Evolutionary conservation across 192 early-diverging fungal genomes (phyloP), one percentile per base, ranked within the genome.

Genomic region (Gamsiella multidivaricata): DNA sequence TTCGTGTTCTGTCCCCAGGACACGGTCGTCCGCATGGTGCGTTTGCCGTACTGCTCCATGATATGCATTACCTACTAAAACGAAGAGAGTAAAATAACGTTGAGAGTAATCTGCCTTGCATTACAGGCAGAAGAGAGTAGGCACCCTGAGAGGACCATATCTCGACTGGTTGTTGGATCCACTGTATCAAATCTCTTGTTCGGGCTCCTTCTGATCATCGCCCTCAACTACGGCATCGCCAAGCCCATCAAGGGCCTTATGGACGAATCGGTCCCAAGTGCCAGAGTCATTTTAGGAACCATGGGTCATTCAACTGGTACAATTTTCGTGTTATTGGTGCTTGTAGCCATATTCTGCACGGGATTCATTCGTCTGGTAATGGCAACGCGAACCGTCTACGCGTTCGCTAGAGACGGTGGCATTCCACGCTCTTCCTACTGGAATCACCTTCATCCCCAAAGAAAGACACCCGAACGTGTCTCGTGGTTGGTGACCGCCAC

Each of bases 1-100:
- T 67, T 75, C 61, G 72, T 75, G 8, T 75, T 75, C 49, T 67
- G 72, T 51, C 72, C 72, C 0, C 72, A 75, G 25, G 72, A 75
- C 36, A 61, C 72, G 0, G 51, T 75, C 33, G 49, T 75, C 31
- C 72, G 64, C 6, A 67, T 75, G 64, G 72, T 59, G 23, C 7
- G 34, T 54, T 25, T 31, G 0, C 22, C 9, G 29, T 18, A 26
- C 26, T n/a, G n/a, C n/a, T n/a, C n/a, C n/a, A n/a, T n/a, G n/a
- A 11, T 18, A 42, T 31, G 53, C 10, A 9, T 12, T 32, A 15
- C 53, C 25, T 54, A 1, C 11, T 15, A 18, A 42, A 18, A 1
- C 18, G 12, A 15, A 18, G 18, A 11, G 18, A 42, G 18, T 42
- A 10, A 0, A 15, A 42, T 42, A 18, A 42, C 18, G 41, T 15